Percentiles rank a stretch among this genome's conserved stretches.
phyloP scores from a whole-genome alignment of 2,329 filamentous ascomycete species.

The Fusarium verticillioides region DNA sequence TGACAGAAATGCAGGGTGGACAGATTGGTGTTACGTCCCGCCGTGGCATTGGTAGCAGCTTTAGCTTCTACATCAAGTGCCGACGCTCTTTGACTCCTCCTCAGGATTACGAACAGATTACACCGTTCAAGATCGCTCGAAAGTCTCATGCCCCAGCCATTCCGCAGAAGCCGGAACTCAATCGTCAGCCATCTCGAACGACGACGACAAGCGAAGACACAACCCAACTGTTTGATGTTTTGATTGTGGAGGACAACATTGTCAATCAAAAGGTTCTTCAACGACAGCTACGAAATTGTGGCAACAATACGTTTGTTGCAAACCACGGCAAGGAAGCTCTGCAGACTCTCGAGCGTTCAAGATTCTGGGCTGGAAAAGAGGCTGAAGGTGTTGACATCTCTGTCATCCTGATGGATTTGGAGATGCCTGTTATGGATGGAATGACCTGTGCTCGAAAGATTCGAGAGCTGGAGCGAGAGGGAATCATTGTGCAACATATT shows the following conservation, averaged over 20 bases:
- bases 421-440: constrained; percentile 88
- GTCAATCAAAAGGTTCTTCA: constrained; percentile 74
- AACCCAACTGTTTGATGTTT: constrained; percentile 60
- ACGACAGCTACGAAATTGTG: constrained; percentile 69
- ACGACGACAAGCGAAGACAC: constrained; percentile 22
- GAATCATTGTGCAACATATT: constrained; percentile 72
- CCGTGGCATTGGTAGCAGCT: constrained; percentile 76
- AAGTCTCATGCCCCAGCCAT: constrained; percentile 41
- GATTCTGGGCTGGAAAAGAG: constrained; percentile 65
- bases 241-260: constrained; percentile 76
- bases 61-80: constrained; percentile 80
- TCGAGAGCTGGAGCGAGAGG: constrained; percentile 72
- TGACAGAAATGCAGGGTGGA: constrained; percentile 81
- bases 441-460: constrained; percentile 78
- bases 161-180: constrained; percentile 30
- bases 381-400: constrained; percentile 65
- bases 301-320: constrained; percentile 70
- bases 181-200: constrained; percentile 25
- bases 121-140: constrained; percentile 50
- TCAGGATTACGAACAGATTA: constrained; percentile 51
- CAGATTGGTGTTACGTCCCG: constrained; percentile 78
- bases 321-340: constrained; percentile 74
- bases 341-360: constrained; percentile 65
- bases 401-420: constrained; percentile 82
- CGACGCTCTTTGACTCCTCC: constrained; percentile 62